Base-by-base conservation (phyloP, 2,329 filamentous ascomycete species). In the Aureobasidium sp. region DNA sequence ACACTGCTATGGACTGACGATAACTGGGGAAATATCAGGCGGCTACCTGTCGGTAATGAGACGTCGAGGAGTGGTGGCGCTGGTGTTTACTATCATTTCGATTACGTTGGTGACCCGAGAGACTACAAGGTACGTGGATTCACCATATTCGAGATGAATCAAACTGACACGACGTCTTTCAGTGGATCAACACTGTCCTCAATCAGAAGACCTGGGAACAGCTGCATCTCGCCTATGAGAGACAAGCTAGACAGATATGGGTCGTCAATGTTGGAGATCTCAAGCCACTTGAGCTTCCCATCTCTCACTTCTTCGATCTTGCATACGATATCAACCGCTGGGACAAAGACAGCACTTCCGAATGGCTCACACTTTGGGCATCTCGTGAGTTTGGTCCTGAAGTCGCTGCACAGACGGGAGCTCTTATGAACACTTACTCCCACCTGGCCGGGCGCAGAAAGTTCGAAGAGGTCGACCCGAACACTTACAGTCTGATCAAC, bases 1-100 rank as follows among this genome's bases (percentile, higher is more conserved):
- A 89, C 84, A 1, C 75, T 89, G 29, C 77, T 89, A 4, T 89
- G 85, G 81, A 79, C 85, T 0, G 86, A 89, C 69, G 86, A 89
- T 72, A 89, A 88, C 72, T 87, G 79, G 77, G 86, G 86, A 11
- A 86, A 87, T 70, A 79, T 86, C n/a, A n/a, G n/a, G n/a, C n/a
- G n/a, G n/a, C 74, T 89, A 32, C 86, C 86, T 5, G 71, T 84
- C 16, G 75, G 73, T 1, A 81, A 83, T 63, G 86, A 89, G 74
- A 84, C 79, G 2, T 71, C 74, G n/a, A 75, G 86, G 11, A 73
- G 75, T 4, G 86, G 84, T 39, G 86, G 86, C 29, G 83, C 86
- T 34, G 86, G 86, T 48, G 81, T 88, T 3, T 88, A 87, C 71
- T 87, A 86, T 69, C 83, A 86, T 64, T 81, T 85, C 42, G 81